Base-by-base conservation (phyloP, 352 stramenopile species). In the Globisporangium apiculatum region DNA sequence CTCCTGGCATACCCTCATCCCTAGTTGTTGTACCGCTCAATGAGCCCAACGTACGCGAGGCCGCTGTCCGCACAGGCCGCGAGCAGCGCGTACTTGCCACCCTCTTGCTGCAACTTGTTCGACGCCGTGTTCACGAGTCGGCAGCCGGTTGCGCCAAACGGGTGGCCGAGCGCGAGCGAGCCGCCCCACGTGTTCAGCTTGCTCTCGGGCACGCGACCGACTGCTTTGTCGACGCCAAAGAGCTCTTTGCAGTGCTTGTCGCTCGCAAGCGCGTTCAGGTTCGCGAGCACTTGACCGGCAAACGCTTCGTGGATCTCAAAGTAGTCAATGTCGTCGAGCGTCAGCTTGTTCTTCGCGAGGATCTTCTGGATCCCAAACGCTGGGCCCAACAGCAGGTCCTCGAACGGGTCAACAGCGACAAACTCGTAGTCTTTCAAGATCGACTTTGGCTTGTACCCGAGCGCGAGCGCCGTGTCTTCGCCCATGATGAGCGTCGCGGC, bases 221-320 rank as follows among this genome's bases (percentile, higher is more conserved):
- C 82, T 40, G 85, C 66, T 78, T 93, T 61, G 51, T 96, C 86
- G 38, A 90, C 59, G 17, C 85, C 87, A 68, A 98, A 97, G 2
- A 96, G 94, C 65, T 98, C 82, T 78, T 98, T 95, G 64, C 93
- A 97, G 72, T 97, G 98, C 71, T 95, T 87, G 51, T 96, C 82
- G 15, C 94, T 96, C 40, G 94, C 82, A 68, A 99, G 85, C 9
- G 96, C 97, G 49, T 91, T 95, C 61, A 99, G 71, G 74, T 99
- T 99, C 50, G 94, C 89, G 8, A 99, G 81, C 65, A 99, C 92
- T 74, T 99, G 97, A 37, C 97, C 97, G 35, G 97, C 97, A 76
- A 99, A 99, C 11, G 97, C 97, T 68, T 99, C 97, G 71, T 99
- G 97, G 67, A 99, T 98, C 83, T 99, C 97, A 63, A 98, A 99